Conservation (phyloP, 2,329 filamentous ascomycete species). For the Colletotrichum sp. region DNA sequence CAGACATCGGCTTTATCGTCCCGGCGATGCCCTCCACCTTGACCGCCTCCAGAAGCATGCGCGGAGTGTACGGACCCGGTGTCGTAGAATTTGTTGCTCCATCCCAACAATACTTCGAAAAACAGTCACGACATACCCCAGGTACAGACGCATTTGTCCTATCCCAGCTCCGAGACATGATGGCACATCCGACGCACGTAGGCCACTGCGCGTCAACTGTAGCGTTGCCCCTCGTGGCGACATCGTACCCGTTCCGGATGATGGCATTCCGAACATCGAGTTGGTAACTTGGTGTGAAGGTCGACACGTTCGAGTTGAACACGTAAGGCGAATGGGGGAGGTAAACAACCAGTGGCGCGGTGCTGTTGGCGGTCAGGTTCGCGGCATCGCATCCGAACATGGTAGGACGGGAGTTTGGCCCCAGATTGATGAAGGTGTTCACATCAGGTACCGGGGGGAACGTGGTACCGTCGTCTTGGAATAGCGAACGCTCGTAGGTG, state of each 20-base stretch:
- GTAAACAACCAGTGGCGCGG: conserved; percentile 81
- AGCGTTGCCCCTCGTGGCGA: conserved; percentile 82
- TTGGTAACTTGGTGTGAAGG: conserved; percentile 72
- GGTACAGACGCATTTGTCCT: too few relatives aligned
- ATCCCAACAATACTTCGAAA: too few relatives aligned
- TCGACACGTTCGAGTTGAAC: conserved; percentile 78
- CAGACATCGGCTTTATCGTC: too few relatives aligned
- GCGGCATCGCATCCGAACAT: conserved; percentile 67
- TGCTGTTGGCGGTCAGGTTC: conserved; percentile 51
- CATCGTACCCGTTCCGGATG: conserved; percentile 85
- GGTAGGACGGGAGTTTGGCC: conserved; percentile 62
- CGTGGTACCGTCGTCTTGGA: conserved; percentile 55
- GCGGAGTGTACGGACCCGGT: too few relatives aligned
- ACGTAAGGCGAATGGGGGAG: conserved; percentile 85
- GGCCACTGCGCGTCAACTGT: conserved; percentile 79
- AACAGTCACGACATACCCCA: too few relatives aligned
- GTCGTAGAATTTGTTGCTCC: too few relatives aligned
- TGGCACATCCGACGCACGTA: conserved; percentile 85
- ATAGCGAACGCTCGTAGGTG: conserved; percentile 58
- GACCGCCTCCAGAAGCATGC: too few relatives aligned
- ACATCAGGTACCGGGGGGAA: conserved; percentile 65
- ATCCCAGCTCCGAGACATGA: conserved; percentile 69
- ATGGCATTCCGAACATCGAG: conserved; percentile 74
- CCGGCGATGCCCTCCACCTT: too few relatives aligned
- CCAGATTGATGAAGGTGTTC: conserved; percentile 61